Percentiles rank a stretch among this genome's conserved stretches.
Evolutionary conservation across 2,329 filamentous ascomycete genomes (phyloP).

Genomic region (Colletotrichum sojae): DNA sequence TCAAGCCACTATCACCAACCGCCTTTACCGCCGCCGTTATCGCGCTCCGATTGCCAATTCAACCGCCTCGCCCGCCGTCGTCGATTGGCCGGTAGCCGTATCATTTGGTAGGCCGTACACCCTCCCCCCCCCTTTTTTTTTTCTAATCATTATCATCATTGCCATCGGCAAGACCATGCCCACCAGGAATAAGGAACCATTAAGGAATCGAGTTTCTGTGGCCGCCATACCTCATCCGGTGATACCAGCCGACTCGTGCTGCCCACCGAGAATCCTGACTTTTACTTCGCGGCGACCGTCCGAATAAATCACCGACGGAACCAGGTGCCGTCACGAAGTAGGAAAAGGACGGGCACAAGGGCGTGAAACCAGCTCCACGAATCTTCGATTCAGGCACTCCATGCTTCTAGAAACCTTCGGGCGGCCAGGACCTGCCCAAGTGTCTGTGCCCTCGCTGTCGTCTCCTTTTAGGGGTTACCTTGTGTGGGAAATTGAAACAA

Average conservation of each 20-base stretch:
- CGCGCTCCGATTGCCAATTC: slow-evolving; percentile 10
- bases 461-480: slow-evolving; percentile 35
- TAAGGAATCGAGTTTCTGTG: background rate
- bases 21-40: slow-evolving; percentile 9
- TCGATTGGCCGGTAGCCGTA: background rate
- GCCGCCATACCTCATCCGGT: slow-evolving; percentile 26
- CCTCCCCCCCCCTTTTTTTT: slow-evolving; percentile 7
- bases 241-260: slow-evolving; percentile 38
- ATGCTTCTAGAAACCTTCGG: slow-evolving; percentile 41
- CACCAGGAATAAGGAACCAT: slow-evolving; percentile 2
- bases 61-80: background rate
- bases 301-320: slow-evolving; percentile 25
- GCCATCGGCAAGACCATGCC: slow-evolving; percentile 15
- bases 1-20: slow-evolving; percentile 20
- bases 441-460: slow-evolving; percentile 41
- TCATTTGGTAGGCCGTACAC: background rate
- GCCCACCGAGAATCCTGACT: slow-evolving; percentile 4
- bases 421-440: background rate
- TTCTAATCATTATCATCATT: slow-evolving; percentile 7
- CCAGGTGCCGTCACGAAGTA: background rate
- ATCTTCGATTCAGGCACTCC: slow-evolving; percentile 31
- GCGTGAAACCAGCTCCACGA: slow-evolving; percentile 39
- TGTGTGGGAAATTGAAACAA: slow-evolving; percentile 40
- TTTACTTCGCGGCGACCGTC: background rate
- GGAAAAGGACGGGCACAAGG: slow-evolving; percentile 3